Base-by-base conservation (phyloP, 1,284 basidiomycete species). In the Rhodotorula sp. region DNA sequence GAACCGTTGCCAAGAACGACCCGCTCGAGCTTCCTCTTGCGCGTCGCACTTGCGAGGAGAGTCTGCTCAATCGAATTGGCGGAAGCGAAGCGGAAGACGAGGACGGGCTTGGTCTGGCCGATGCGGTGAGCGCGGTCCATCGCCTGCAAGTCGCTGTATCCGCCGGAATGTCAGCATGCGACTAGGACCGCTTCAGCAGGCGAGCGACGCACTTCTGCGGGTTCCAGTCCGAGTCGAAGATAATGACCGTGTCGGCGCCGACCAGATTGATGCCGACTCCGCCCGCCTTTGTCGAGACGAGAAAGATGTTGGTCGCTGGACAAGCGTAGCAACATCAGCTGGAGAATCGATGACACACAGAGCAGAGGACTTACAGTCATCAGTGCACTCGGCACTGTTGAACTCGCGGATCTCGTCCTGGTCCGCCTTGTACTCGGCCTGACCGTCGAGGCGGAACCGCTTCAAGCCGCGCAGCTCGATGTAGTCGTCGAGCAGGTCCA, bases 111-210 rank as follows among this genome's bases (percentile, higher is more conserved):
- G 20, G 60, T 73, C 55, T 75, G 94, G 3, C 94, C 94, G 68
- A 98, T 98, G 11, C 94, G 88, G 80, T 98, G 94, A 0, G 92
- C 94, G 46, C 94, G 87, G 78, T 96, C 95, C 80, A 95, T 92
- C 0, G 95, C 95, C 80, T 99, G 94, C 8, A 93, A 83, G 75
- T 99, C 95, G 59, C 62, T 71, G 81, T 97, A 94, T 94, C 51
- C 59, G 59, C 9, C 10, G 7, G n/a, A 1, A 44, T 5, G n/a
- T 46, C n/a, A 30, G 28, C 44, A 16, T 9, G n/a, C 20, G 4
- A n/a, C 16, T 9, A 4, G n/a, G 11, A 47, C 9, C 52, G 30
- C 28, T 54, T 40, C 48, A 18, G 47, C 1, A 20, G 18, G 28
- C 20, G 51, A 5, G 48, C 22, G 16, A 28, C 61, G 44, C 22